Conservation (phyloP, 441 rosid genomes). For the Corymbia citriodora region DNA sequence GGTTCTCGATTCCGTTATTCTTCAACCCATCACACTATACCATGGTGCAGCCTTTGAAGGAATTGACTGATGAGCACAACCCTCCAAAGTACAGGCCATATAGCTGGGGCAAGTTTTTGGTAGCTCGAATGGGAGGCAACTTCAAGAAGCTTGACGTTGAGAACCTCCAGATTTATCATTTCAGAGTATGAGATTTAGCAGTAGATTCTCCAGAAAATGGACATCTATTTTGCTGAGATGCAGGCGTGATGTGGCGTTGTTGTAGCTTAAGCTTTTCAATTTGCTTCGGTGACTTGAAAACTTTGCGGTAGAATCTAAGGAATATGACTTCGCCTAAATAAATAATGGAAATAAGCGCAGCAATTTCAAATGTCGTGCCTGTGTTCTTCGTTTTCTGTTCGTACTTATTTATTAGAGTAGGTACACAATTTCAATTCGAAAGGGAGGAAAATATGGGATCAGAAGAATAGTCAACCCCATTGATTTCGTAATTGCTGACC, state of each 20-base stretch:
- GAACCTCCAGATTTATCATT: slow-evolving; percentile 52
- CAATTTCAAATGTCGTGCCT: not conserved
- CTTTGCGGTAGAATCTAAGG: not conserved
- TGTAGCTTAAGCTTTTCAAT: not conserved
- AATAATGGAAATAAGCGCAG: not conserved
- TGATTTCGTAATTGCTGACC: not conserved
- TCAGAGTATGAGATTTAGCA: slow-evolving; percentile 19
- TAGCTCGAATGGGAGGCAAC: slow-evolving; percentile 40
- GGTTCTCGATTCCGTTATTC: slow-evolving; percentile 41
- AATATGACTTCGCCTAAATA: not conserved
- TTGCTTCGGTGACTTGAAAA: not conserved
- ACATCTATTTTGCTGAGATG: not conserved
- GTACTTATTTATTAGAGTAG: not conserved
- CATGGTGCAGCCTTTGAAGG: slow-evolving; percentile 32
- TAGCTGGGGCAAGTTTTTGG: slow-evolving; percentile 60
- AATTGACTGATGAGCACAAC: slow-evolving; percentile 26
- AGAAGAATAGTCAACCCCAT: not conserved
- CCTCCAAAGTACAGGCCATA: slow-evolving; percentile 36
- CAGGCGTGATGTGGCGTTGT: too few species aligned
- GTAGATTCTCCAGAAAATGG: not conserved
- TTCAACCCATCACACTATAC: slow-evolving; percentile 32
- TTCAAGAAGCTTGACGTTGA: slow-evolving; percentile 57
- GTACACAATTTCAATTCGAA: not conserved
- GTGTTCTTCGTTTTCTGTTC: not conserved
- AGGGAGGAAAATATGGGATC: not conserved